Base-by-base conservation (phyloP, 768 basidiomycete genomes). In the Calvatia gigantea region DNA sequence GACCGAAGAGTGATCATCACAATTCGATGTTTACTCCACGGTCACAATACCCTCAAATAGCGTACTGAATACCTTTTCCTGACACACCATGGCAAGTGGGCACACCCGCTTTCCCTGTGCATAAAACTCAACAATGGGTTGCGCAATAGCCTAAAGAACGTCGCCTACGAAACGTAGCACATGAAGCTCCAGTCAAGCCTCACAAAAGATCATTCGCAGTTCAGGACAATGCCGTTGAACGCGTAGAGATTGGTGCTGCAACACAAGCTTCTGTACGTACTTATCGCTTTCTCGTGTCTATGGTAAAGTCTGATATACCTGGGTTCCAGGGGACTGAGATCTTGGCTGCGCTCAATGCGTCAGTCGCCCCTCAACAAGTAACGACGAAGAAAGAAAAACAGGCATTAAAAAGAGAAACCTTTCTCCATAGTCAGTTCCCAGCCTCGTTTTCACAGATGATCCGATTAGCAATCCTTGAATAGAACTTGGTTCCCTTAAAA, bases 311-410 rank as follows among this genome's bases (percentile, higher is more conserved):
- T 41, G 31, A 43, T 6, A 6, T 8, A 33, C 21, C 19, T 14
- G 19, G n/a, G 43, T 21, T 33, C 54, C 39, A 54, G 60, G 53
- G 51, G 21, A 58, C 60, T 37, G 59, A 54, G 12, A 46, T 56
- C 46, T 69, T 82, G 5, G 62, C 70, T 27, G 65, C 74, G 32
- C 57, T 56, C 7, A 37, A 54, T 9, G 4, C 56, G 17, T 53
- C 44, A 42, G 54, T 52, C 1, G 54, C 54, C 4, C 38, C 59
- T 14, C 41, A 47, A 19, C 37, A 46, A 12, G 57, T 62, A n/a
- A 59, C 60, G 44, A 68, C 64, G 11, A 92, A 92, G 70, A 90
- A 86, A 64, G 83, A 80, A 55, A 90, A 85, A 66, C 80, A 80
- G 51, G 75, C 79, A 15, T 60, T 82, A 52, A 91, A 85, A 66